A percentile compares a stretch with the other conserved stretches of the same genome.
phyloP scores from a whole-genome alignment of 148 eudicot genomes.

The Cornus suecica region DNA sequence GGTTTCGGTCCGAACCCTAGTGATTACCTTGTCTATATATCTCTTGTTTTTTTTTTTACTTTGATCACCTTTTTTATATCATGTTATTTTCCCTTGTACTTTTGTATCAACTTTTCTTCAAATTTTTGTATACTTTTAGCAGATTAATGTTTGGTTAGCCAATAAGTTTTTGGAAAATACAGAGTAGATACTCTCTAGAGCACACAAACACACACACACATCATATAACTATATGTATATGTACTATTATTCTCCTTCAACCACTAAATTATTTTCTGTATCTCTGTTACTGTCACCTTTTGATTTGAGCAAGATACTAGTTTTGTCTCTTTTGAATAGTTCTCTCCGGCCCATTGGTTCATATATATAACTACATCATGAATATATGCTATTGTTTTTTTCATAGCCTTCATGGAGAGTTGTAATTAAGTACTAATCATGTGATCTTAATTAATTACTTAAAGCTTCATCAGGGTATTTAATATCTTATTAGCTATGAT shows the following conservation, averaged over 20 bases:
- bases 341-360: slow-evolving; percentile 28
- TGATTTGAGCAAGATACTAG: slow-evolving; percentile 11
- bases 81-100: no score
- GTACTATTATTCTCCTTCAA: slow-evolving; percentile 4
- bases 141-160: no score
- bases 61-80: no score
- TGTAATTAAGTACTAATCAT: background rate
- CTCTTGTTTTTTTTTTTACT: no score
- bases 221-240: no score
- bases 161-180: background rate
- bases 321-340: slow-evolving; percentile 18
- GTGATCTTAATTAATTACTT: background rate
- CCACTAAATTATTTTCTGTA: background rate
- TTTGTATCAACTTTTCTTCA: no score
- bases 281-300: background rate
- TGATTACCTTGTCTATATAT: no score
- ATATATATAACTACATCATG: slow-evolving; percentile 20
- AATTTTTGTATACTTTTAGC: no score
- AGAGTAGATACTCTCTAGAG: background rate
- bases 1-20: no score
- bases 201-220: background rate
- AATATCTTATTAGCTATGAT: background rate
- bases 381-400: no score
- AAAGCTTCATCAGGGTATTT: slow-evolving; percentile 1
- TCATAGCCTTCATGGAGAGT: slow-evolving; percentile 6